Base-by-base conservation (phyloP, 2,329 filamentous ascomycete species). In the Colletotrichum sp. region DNA sequence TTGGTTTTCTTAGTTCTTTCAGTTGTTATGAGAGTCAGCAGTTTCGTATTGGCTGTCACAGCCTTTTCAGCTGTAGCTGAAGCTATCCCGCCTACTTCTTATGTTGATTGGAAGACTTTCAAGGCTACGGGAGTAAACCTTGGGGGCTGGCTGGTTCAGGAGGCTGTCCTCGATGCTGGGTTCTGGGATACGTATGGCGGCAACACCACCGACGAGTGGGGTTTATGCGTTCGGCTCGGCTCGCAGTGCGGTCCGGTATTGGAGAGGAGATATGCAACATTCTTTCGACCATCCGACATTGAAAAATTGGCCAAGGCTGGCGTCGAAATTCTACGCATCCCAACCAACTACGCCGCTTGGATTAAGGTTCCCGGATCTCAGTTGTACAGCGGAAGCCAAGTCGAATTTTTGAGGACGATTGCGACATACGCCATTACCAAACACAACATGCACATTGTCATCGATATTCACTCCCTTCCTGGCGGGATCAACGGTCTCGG, bases 161-260 rank as follows among this genome's bases (percentile, higher is more conserved):
- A 71, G 32, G 60, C 58, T 12, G 38, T 66, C n/a, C 15, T 71
- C 8, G 58, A 66, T 28, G n/a, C 69, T n/a, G 18, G 8, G 8
- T 66, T 65, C 16, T 68, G 66, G 66, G 28, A 32, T 32, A 16
- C 24, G 52, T 43, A 68, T 21, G 66, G 66, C 52, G 66, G 43
- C 15, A 71, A 71, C 12, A 66, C 69, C n/a, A 55, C 38, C 16
- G 60, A 71, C n/a, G 69, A 71, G 32, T 71, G 58, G 69, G 68
- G 21, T 8, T 68, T 68, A 24, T 68, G 66, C 16, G 66, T 56
- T 26, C 18, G 66, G 43, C 43, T 68, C 6, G 48, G 43, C 26
- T 18, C 66, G 15, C 66, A 58, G 8, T 70, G 67, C 32, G 70
- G 70, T 6, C 70, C 61, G 6, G 70, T 71, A 16, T 24, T 71